A percentile compares a stretch with the other conserved stretches of the same genome.
These are phyloP conservation scores for Scheffersomyces ergatensis DNA, from an alignment of 805 yeast species.

Conservation along the genomic window DNA sequence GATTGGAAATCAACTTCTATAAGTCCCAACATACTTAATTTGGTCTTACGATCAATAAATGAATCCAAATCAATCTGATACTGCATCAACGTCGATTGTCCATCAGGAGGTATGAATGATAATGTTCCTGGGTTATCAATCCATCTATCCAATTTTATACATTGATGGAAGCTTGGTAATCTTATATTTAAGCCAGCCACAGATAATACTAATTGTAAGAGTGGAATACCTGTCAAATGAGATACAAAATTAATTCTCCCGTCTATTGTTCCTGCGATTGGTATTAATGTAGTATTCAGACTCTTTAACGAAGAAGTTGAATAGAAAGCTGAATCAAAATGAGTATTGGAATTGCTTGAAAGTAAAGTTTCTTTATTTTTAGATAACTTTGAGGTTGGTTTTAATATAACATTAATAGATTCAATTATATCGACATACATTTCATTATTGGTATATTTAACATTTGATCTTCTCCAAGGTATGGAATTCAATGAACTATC, in stretches of 20 bases:
- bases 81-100: conserved; percentile 57
- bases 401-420: conserved; percentile 52
- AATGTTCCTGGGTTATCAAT: conserved; percentile 42
- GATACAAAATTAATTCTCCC: conserved; percentile 67
- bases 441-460: conserved; percentile 78
- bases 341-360: conserved; percentile 20
- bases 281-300: conserved; percentile 19
- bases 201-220: conserved; percentile 55
- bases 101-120: conserved; percentile 88
- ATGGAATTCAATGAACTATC: conserved; percentile 12
- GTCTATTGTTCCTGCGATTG: conserved; percentile 51
- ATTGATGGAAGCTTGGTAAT: conserved; percentile 66
- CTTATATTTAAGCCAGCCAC: conserved; percentile 45
- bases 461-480: conserved; percentile 80
- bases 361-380: conserved; percentile 9
- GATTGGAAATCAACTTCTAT: conserved; percentile 52
- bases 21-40: conserved; percentile 42
- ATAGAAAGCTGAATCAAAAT: conserved; percentile 26
- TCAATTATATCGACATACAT: conserved; percentile 82
- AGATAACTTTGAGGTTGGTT: conserved; percentile 19
- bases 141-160: conserved; percentile 61
- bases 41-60: conserved; percentile 8
- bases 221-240: conserved; percentile 76
- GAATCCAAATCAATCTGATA: conserved; percentile 57
- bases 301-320: conserved; percentile 14